These are phyloP conservation scores for Fusarium sacchari DNA, from an alignment of 2,329 filamentous ascomycete species.

Conservation along the genomic window DNA sequence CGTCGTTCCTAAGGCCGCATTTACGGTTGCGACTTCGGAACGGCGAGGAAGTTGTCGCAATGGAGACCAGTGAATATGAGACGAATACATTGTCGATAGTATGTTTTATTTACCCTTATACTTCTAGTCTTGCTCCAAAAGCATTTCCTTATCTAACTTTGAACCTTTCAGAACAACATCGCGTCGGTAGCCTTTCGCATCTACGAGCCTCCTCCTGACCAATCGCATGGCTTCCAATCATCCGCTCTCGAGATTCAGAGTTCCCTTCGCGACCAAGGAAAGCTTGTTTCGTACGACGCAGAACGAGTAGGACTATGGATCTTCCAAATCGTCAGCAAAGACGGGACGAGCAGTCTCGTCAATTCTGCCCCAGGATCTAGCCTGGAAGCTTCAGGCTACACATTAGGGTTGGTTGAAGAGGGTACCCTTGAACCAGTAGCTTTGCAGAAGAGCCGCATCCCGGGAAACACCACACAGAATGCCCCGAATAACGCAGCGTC, in stretches of 20 bases:
- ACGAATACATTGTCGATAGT: slow-evolving; percentile 70
- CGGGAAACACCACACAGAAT: slow-evolving; percentile 53
- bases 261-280: slow-evolving; percentile 61
- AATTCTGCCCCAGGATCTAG: slow-evolving; percentile 48
- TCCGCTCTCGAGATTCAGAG: slow-evolving; percentile 63
- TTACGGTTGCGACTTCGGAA: slow-evolving; percentile 42
- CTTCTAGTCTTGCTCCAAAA: not conserved
- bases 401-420: slow-evolving; percentile 58
- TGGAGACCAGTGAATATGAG: slow-evolving; percentile 72
- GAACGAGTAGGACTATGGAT: slow-evolving; percentile 63
- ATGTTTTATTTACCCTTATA: slow-evolving; percentile 1
- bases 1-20: slow-evolving; percentile 41
- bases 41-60: slow-evolving; percentile 57
- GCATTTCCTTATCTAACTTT: slow-evolving; percentile 19
- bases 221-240: slow-evolving; percentile 56
- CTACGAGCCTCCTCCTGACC: slow-evolving; percentile 61
- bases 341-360: slow-evolving; percentile 45
- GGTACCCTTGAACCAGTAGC: slow-evolving; percentile 61
- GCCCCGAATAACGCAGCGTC: slow-evolving; percentile 60
- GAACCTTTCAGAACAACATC: slow-evolving; percentile 62
- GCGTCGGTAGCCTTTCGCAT: slow-evolving; percentile 64
- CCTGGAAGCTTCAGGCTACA: slow-evolving; percentile 57
- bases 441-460: slow-evolving; percentile 57
- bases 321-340: slow-evolving; percentile 60
- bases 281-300: slow-evolving; percentile 63